Evolutionary conservation across 1,139 yeast genomes (phyloP).

Genomic region (Suhomyces terraborum): DNA sequence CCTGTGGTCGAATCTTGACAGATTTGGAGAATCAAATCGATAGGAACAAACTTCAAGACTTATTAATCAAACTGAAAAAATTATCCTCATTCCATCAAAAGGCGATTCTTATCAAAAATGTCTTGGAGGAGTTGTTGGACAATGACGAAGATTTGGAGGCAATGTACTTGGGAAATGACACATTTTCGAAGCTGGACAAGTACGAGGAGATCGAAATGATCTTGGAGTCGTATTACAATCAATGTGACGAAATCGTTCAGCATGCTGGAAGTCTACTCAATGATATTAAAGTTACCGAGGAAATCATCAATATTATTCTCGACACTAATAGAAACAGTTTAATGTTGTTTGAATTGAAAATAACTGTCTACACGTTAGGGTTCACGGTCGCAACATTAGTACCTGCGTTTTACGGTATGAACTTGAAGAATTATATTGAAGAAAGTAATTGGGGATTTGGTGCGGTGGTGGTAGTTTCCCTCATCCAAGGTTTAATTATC

Average conservation of each 20-base stretch:
- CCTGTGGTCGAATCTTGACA: conserved; percentile 74
- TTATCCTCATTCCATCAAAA: conserved; percentile 82
- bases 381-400: conserved; percentile 70
- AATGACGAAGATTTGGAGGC: conserved; percentile 88
- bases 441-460: conserved; percentile 70
- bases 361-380: conserved; percentile 84
- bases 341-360: conserved; percentile 83
- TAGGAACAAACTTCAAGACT: conserved; percentile 74
- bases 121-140: conserved; percentile 82
- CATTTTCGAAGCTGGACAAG: conserved; percentile 38
- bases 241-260: conserved; percentile 95
- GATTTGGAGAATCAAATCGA: conserved; percentile 88
- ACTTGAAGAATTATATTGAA: conserved; percentile 85
- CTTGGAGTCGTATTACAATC: conserved; percentile 89
- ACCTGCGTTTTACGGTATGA: conserved; percentile 94
- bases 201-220: conserved; percentile 85
- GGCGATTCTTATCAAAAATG: conserved; percentile 77
- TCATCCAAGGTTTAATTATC: conserved; percentile 48
- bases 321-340: conserved; percentile 94
- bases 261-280: conserved; percentile 81
- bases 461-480: conserved; percentile 52
- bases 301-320: conserved; percentile 88
- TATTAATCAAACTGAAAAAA: conserved; percentile 79
- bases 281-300: conserved; percentile 93
- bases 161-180: conserved; percentile 65